Evolutionary conservation across 306 rosid species (phyloP).

Genomic region (Vigna radiata): DNA sequence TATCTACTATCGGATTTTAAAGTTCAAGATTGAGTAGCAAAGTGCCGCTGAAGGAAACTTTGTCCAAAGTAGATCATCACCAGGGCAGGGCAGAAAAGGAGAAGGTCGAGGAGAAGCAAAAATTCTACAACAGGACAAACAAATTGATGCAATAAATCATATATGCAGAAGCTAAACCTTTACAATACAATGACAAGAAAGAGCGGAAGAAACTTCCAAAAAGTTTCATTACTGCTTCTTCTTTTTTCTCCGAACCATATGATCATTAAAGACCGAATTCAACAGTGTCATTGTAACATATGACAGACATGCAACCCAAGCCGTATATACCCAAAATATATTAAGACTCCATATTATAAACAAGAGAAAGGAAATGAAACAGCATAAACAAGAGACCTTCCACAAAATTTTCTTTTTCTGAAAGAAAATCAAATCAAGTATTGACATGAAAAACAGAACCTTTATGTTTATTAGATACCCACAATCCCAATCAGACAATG

Average conservation of each 20-base stretch:
- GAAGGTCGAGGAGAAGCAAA: background rate
- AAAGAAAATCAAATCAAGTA: background rate
- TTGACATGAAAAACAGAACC: constrained; percentile 3
- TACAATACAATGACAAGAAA: background rate
- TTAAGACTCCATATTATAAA: background rate
- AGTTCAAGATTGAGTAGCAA: constrained; percentile 3
- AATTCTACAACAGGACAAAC: background rate
- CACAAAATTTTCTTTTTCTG: background rate
- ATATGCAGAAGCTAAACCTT: background rate
- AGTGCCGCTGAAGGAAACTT: background rate
- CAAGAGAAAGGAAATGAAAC: constrained; percentile 6
- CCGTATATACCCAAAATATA: background rate
- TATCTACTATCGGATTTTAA: background rate
- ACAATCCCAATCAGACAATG: background rate
- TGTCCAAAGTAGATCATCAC: background rate
- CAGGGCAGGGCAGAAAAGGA: background rate
- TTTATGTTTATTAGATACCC: background rate
- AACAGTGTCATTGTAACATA: background rate
- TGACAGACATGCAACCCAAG: background rate
- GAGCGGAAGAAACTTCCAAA: background rate
- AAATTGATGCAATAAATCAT: background rate
- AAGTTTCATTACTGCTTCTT: background rate
- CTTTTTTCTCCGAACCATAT: background rate
- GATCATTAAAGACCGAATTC: background rate
- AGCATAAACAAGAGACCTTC: background rate